Conservation (phyloP, 2,329 filamentous ascomycete genomes). For the Scedosporium dehoogii region DNA sequence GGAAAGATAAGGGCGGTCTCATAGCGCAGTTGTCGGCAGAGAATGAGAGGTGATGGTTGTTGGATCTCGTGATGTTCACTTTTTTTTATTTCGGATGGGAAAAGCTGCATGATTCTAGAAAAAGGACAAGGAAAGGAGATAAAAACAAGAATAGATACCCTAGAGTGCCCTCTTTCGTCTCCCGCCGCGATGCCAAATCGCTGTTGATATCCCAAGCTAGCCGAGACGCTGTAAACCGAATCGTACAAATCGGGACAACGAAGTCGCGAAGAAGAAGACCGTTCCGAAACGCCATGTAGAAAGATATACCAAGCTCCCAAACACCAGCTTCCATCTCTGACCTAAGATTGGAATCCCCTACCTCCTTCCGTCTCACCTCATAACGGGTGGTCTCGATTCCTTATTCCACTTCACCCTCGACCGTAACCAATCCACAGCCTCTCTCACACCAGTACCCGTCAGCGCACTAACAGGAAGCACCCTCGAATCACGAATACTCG, state of each 20-base stretch:
- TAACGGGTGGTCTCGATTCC: conserved; percentile 80
- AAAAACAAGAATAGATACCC: conserved; percentile 9
- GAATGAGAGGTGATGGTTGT: conserved; percentile 54
- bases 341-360: background rate
- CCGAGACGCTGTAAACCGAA: conserved; percentile 2
- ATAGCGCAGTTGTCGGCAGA: conserved; percentile 71
- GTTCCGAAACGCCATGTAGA: background rate
- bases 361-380: conserved; percentile 53
- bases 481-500: conserved; percentile 76
- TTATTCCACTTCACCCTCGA: conserved; percentile 95
- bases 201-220: conserved; percentile 10
- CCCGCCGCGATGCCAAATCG: background rate
- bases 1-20: conserved; percentile 67
- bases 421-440: conserved; percentile 95
- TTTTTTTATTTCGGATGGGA: background rate
- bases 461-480: conserved; percentile 90
- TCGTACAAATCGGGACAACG: background rate
- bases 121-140: conserved; percentile 5
- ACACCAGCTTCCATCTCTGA: background rate
- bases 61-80: conserved; percentile 2
- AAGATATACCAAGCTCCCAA: conserved; percentile 1
- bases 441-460: conserved; percentile 75
- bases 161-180: background rate
- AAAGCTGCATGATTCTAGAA: conserved; percentile 2
- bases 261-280: too few species aligned